phyloP scores from a whole-genome alignment of 805 yeast genomes.

The Priceomyces castillae region DNA sequence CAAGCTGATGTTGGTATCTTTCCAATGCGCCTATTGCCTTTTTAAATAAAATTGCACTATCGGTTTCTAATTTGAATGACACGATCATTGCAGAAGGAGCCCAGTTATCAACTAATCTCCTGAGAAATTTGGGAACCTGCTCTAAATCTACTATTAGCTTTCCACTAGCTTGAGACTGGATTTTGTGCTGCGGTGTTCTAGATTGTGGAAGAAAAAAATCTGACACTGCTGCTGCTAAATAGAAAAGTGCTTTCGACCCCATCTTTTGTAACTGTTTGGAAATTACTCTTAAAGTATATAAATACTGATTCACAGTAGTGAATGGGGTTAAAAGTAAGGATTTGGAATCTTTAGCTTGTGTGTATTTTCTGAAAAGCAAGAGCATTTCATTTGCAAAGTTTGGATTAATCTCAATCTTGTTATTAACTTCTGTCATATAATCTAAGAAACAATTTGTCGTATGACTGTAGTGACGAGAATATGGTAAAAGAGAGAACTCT shows the following conservation, averaged over 20 bases:
- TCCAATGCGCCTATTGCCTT: slow-evolving; percentile 79
- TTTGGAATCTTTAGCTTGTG: slow-evolving; percentile 47
- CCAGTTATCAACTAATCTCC: slow-evolving; percentile 88
- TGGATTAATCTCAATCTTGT: slow-evolving; percentile 59
- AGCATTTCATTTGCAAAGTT: slow-evolving; percentile 62
- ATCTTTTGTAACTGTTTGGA: slow-evolving; percentile 56
- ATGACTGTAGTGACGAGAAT: slow-evolving; percentile 85
- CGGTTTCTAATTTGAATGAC: slow-evolving; percentile 93
- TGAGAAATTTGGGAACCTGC: slow-evolving; percentile 93
- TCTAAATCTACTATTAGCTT: slow-evolving; percentile 82
- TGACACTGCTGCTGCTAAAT: slow-evolving; percentile 95
- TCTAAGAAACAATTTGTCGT: slow-evolving; percentile 84
- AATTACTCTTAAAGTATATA: slow-evolving; percentile 73
- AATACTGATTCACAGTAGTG: slow-evolving; percentile 91
- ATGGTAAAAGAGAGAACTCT: slow-evolving; percentile 88
- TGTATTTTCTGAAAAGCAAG: slow-evolving; percentile 54
- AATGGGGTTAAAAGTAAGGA: slow-evolving; percentile 74
- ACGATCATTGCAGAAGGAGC: slow-evolving; percentile 94
- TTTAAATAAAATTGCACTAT: slow-evolving; percentile 59
- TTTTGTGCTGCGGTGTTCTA: slow-evolving; percentile 88
- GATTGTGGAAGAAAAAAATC: slow-evolving; percentile 91
- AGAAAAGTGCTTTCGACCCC: slow-evolving; percentile 66
- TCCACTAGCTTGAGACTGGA: slow-evolving; percentile 79
- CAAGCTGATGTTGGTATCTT: slow-evolving; percentile 88
- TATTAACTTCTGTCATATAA: slow-evolving; percentile 60